A percentile compares a stretch with the other conserved stretches of the same genome.
phyloP scores from a whole-genome alignment of 345 rosid genomes.

The Brassica cretica region DNA sequence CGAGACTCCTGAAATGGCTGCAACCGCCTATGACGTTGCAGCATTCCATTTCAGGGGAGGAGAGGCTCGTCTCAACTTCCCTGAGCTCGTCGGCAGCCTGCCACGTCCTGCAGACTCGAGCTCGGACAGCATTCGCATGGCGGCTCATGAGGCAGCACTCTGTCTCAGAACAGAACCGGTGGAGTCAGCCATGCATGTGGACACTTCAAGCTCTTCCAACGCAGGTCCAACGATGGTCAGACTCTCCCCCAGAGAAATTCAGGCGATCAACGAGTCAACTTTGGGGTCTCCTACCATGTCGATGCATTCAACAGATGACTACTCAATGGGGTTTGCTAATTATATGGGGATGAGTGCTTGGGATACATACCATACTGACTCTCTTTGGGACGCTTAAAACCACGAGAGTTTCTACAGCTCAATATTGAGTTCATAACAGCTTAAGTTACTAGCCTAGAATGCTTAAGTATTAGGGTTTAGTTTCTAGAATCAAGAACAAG shows the following conservation, averaged over 20 bases:
- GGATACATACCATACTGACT: constrained; percentile 39
- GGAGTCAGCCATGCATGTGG: constrained; percentile 31
- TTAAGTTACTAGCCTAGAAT: constrained; percentile 13
- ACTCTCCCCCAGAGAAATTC: constrained; percentile 73
- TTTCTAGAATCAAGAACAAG: constrained; percentile 32
- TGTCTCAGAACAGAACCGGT: constrained; percentile 25
- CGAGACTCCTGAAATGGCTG: constrained; percentile 91
- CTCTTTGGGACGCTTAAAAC: constrained; percentile 36
- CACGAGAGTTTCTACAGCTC: background rate
- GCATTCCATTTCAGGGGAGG: constrained; percentile 75
- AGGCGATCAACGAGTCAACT: constrained; percentile 83
- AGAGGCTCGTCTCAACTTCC: constrained; percentile 82
- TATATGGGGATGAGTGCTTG: constrained; percentile 30
- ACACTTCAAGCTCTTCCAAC: constrained; percentile 26
- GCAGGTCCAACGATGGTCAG: constrained; percentile 56
- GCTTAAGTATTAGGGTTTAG: background rate
- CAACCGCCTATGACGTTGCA: constrained; percentile 87
- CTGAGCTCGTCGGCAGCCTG: constrained; percentile 52
- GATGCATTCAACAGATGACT: constrained; percentile 50
- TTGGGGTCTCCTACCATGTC: constrained; percentile 80
- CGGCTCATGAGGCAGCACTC: constrained; percentile 73
- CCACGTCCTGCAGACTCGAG: constrained; percentile 69
- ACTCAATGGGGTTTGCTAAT: constrained; percentile 14
- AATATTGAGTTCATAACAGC: background rate
- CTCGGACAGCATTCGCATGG: constrained; percentile 65